Base-by-base conservation (phyloP, 768 basidiomycete species). In the Lyophyllum shimeji region DNA sequence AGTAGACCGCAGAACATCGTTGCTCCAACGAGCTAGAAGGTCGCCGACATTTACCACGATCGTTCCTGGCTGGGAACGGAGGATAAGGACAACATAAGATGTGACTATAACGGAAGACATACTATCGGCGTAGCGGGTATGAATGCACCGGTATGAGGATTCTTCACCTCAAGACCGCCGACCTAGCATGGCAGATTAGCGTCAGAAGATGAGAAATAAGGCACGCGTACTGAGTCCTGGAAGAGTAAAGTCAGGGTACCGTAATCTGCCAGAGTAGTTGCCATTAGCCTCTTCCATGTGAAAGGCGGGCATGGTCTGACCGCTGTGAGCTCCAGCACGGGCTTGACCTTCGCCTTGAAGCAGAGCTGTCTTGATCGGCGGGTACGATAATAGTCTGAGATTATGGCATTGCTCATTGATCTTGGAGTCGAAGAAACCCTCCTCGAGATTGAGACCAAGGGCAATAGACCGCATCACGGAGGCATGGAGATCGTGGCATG, bases 381-480 rank as follows among this genome's bases (percentile, higher is more conserved):
- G 93, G 67, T 95, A 95, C 7, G 86, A 88, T 23, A 95, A 71
- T 27, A 95, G 77, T 24, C 93, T 79, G 40, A 95, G 71, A 66
- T 93, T 94, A 65, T 94, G 92, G 60, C 78, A 85, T 69, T 91
- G 87, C 58, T 89, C 83, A 63, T 90, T 66, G 34, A 92, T 83
- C 70, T 83, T 86, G 46, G 77, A 67, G 65, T 93, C 89, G 52
- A 95, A 95, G 71, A 85, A 94, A 25, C 65, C 60, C 67, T 92
- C 90, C 4, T 84, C 76, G 23, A 94, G 80, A 29, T 82, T 81
- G 34, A 95, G 76, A 2, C 92, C 93, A 13, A 93, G 70, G 0
- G 93, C 93, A 63, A 95, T 83, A 2, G 91, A 85, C n/a, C 87
- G 81, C 90, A 95, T 93, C 40, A 94, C 83, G 48, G 81, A 65